These are phyloP conservation scores for Neodidymelliopsis sp. DNA, from an alignment of 2,329 filamentous ascomycete species.

Conservation along the genomic window DNA sequence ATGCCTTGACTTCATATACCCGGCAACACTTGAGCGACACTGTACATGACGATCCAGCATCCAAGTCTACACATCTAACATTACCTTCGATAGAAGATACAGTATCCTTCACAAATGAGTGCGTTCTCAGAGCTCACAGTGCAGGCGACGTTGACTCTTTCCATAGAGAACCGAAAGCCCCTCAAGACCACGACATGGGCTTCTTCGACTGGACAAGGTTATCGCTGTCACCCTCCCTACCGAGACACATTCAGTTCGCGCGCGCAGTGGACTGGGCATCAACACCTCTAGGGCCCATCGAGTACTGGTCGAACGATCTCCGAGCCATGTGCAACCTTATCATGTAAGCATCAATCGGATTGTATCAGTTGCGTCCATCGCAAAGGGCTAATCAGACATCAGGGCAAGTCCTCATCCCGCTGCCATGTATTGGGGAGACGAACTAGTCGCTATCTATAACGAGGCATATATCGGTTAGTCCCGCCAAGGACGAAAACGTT, in stretches of 20 bases:
- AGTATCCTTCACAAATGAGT: conserved; percentile 51
- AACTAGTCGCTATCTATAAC: conserved; percentile 74
- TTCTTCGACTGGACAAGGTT: conserved; percentile 86
- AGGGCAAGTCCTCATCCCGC: conserved; percentile 61
- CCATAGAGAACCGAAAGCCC: conserved; percentile 34
- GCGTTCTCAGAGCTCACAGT: conserved; percentile 50
- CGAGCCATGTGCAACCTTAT: conserved; percentile 82
- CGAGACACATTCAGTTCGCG: conserved; percentile 75
- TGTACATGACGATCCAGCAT: conserved; percentile 1
- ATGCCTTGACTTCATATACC: conserved; percentile 7
- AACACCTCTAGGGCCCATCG: conserved; percentile 78
- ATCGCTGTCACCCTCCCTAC: conserved; percentile 67
- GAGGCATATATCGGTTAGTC: conserved; percentile 65
- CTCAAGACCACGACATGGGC: conserved; percentile 50
- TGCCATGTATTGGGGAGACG: conserved; percentile 80
- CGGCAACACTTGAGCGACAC: conserved; percentile 14
- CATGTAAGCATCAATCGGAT: conserved; percentile 58
- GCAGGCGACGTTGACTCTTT: conserved; percentile 52
- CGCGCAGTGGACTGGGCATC: conserved; percentile 75
- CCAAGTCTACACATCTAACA: conserved; percentile 23
- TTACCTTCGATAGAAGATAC: conserved; percentile 33
- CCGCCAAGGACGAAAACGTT: not conserved
- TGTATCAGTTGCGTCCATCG: not conserved
- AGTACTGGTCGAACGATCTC: conserved; percentile 74
- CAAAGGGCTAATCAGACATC: conserved; percentile 6